These are phyloP conservation scores for Fraxinus angustifolia DNA, from an alignment of 305 asterid species.

Conservation along the genomic window DNA sequence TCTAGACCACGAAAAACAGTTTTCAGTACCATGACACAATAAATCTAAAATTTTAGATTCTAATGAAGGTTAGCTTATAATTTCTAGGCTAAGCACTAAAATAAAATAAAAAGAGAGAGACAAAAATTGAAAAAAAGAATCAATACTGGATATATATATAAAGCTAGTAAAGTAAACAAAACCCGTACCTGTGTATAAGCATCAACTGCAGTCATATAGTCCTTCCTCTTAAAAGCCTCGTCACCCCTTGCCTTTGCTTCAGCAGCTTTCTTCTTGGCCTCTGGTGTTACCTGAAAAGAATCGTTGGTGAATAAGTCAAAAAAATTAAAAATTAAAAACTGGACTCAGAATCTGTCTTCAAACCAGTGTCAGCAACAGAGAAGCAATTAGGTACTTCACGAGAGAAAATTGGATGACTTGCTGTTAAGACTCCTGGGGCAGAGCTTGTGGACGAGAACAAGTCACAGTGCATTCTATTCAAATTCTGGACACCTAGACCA, in stretches of 20 bases:
- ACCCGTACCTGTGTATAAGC: constrained; percentile 80
- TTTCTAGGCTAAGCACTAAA: neutral
- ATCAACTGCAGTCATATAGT: constrained; percentile 63
- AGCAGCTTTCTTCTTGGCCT: constrained; percentile 71
- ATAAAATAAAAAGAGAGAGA: too few relatives aligned
- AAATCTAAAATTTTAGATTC: neutral
- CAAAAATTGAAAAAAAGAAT: neutral
- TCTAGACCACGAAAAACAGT: neutral
- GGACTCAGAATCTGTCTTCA: neutral
- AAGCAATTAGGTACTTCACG: neutral
- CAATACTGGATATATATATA: neutral
- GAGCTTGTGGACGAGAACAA: neutral
- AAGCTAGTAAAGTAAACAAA: neutral
- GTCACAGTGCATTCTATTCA: neutral
- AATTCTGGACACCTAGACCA: neutral
- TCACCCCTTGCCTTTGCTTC: constrained; percentile 87
- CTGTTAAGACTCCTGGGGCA: neutral
- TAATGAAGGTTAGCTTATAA: neutral
- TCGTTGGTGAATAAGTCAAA: neutral
- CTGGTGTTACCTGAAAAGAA: constrained; percentile 60
- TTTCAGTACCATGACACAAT: neutral
- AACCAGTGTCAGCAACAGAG: neutral
- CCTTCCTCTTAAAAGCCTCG: constrained; percentile 70
- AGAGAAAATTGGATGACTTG: neutral
- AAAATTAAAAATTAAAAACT: neutral